Percentiles rank a stretch among this genome's conserved stretches.
Evolutionary conservation across 129 eudicot genomes (phyloP).

Genomic region (Rutidosis leptorrhynchoides): DNA sequence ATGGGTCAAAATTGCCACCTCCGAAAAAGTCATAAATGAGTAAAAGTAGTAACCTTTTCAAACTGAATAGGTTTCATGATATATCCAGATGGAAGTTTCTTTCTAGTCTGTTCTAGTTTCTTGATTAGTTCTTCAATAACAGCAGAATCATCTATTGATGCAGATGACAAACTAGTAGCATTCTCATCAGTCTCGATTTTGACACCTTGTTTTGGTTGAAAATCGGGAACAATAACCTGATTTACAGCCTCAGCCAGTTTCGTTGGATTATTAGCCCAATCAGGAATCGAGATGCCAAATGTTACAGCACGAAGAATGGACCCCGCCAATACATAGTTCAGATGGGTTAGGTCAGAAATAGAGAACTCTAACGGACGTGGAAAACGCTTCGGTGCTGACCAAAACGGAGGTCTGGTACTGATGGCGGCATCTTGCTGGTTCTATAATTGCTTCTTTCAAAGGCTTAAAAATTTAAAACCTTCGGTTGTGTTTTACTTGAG

Average conservation of each 20-base stretch:
- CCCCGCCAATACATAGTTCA: conserved; percentile 66
- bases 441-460: conserved; percentile 74
- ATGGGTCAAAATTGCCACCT: not conserved
- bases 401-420: conserved; percentile 88
- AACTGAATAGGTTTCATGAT: conserved; percentile 92
- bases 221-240: conserved; percentile 69
- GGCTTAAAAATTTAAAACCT: conserved; percentile 77
- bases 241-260: conserved; percentile 70
- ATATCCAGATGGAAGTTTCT: conserved; percentile 52
- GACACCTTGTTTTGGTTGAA: conserved; percentile 75
- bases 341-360: conserved; percentile 61
- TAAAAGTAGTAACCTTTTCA: conserved; percentile 59
- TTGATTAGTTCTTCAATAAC: conserved; percentile 59
- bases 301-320: conserved; percentile 85
- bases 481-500: conserved; percentile 87
- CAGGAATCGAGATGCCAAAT: conserved; percentile 82
- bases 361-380: conserved; percentile 81
- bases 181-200: conserved; percentile 90
- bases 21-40: not conserved
- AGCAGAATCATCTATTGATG: conserved; percentile 78
- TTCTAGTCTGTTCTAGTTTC: conserved; percentile 58
- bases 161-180: conserved; percentile 67
- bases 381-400: conserved; percentile 97
- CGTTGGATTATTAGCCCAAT: conserved; percentile 72
- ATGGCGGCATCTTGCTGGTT: conserved; percentile 91